phyloP scores from a whole-genome alignment of 352 stramenopile species.

The Phytophthora pisi region DNA sequence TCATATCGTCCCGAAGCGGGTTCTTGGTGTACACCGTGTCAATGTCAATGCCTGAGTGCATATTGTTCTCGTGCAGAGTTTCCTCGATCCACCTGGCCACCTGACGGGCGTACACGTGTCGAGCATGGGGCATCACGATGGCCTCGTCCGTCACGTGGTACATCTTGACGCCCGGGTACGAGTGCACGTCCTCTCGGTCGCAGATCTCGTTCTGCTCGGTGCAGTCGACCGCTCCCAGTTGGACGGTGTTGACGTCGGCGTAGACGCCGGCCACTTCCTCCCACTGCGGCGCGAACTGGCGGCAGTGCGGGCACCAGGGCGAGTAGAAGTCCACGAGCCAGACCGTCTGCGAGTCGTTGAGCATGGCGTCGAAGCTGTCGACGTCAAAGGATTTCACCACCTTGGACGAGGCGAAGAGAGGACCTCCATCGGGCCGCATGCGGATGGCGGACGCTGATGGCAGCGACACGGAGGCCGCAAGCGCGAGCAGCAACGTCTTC shows the following conservation, averaged over 20 bases:
- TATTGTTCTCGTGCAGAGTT: slow-evolving; percentile 49
- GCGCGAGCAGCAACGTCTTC: neutral
- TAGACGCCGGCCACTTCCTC: slow-evolving; percentile 70
- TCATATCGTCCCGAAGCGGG: slow-evolving; percentile 31
- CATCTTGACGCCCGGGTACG: slow-evolving; percentile 69
- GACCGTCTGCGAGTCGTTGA: slow-evolving; percentile 56
- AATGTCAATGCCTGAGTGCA: slow-evolving; percentile 57
- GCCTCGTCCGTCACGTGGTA: slow-evolving; percentile 55
- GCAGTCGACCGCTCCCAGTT: slow-evolving; percentile 75
- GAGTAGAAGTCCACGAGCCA: slow-evolving; percentile 86
- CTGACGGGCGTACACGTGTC: slow-evolving; percentile 27
- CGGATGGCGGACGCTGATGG: neutral
- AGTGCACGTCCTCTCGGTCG: slow-evolving; percentile 57
- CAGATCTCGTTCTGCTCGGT: slow-evolving; percentile 59
- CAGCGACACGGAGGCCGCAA: neutral
- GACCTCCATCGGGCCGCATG: slow-evolving; percentile 20
- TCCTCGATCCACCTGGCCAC: slow-evolving; percentile 77
- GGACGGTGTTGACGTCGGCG: slow-evolving; percentile 42
- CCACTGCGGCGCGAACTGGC: slow-evolving; percentile 66
- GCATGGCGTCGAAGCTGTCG: slow-evolving; percentile 40
- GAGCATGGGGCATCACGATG: slow-evolving; percentile 42
- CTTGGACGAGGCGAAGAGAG: slow-evolving; percentile 25
- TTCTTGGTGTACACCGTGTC: slow-evolving; percentile 47
- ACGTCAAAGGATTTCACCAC: slow-evolving; percentile 34
- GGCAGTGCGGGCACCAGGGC: slow-evolving; percentile 81